Conservation (phyloP, 768 basidiomycete genomes). For the Podaxis sp. region DNA sequence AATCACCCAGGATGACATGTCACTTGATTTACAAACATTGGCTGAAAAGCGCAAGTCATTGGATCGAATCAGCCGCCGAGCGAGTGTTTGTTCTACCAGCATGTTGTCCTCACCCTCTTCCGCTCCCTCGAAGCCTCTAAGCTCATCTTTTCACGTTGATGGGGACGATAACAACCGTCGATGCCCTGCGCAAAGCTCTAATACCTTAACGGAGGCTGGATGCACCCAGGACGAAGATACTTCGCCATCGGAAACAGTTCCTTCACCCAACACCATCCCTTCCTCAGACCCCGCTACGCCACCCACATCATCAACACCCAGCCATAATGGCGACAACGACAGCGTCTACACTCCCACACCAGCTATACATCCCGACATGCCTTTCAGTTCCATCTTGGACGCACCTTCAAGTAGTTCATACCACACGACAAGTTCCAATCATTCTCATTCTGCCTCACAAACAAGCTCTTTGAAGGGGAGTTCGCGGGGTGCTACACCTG, state of each 20-base stretch:
- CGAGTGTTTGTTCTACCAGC: constrained; percentile 6
- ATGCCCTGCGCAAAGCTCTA: neutral
- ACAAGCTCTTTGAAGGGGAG: neutral
- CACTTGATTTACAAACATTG: neutral
- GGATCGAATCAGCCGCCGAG: neutral
- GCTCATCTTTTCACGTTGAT: neutral
- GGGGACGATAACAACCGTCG: neutral
- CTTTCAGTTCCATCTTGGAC: neutral
- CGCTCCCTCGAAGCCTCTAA: neutral
- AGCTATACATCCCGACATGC: neutral
- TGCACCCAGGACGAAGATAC: constrained; percentile 12
- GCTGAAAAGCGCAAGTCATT: neutral
- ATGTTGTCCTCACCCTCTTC: constrained; percentile 4
- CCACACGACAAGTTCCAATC: neutral
- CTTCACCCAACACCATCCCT: constrained; percentile 16
- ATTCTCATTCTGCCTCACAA: neutral
- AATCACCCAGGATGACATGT: constrained; percentile 6
- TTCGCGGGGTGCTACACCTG: neutral
- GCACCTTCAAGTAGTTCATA: neutral
- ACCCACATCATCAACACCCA: constrained; percentile 1
- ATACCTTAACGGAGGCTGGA: neutral
- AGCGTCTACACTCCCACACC: constrained; percentile 1
- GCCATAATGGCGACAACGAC: constrained; percentile 14
- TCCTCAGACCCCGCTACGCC: constrained; percentile 8
- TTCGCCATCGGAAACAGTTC: neutral